These are phyloP conservation scores for Castanea mollissima DNA, from an alignment of 306 rosid genomes.

Conservation along the genomic window DNA sequence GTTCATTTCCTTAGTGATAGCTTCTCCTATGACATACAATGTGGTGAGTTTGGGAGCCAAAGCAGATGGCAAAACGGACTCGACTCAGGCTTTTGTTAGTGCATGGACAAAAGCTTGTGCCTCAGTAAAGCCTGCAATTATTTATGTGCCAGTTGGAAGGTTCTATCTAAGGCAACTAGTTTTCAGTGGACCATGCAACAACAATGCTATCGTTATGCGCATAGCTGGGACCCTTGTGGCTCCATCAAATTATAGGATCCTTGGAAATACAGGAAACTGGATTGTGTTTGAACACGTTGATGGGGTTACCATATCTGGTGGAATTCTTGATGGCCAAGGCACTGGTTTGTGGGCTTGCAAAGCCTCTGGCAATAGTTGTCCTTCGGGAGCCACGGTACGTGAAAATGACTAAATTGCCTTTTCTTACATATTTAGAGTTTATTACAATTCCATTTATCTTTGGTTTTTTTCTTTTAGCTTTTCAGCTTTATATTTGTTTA, in stretches of 20 bases:
- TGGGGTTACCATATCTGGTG: conserved; percentile 42
- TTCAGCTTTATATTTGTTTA: too few relatives aligned
- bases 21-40: too few relatives aligned
- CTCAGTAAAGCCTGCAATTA: conserved; percentile 25
- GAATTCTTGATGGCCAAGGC: conserved; percentile 52
- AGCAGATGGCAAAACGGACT: too few relatives aligned
- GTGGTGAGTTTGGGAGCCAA: too few relatives aligned
- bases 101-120: conserved; percentile 28
- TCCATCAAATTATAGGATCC: conserved; percentile 34
- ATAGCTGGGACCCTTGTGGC: conserved; percentile 49
- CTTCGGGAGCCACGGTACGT: conserved; percentile 48
- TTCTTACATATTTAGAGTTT: not conserved
- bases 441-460: too few relatives aligned
- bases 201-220: not conserved
- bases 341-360: conserved; percentile 48
- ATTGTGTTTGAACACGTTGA: conserved; percentile 30
- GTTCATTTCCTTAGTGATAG: too few relatives aligned
- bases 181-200: conserved; percentile 47
- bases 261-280: conserved; percentile 44
- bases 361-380: conserved; percentile 38
- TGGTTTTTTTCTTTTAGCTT: too few relatives aligned
- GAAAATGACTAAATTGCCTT: not conserved
- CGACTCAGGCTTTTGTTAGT: too few relatives aligned
- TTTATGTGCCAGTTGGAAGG: conserved; percentile 43
- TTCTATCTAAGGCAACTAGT: conserved; percentile 28